A percentile compares a stretch with the other conserved stretches of the same genome.
Conservation (phyloP, 768 basidiomycete species). For the Rhodotorula graminis region DNA sequence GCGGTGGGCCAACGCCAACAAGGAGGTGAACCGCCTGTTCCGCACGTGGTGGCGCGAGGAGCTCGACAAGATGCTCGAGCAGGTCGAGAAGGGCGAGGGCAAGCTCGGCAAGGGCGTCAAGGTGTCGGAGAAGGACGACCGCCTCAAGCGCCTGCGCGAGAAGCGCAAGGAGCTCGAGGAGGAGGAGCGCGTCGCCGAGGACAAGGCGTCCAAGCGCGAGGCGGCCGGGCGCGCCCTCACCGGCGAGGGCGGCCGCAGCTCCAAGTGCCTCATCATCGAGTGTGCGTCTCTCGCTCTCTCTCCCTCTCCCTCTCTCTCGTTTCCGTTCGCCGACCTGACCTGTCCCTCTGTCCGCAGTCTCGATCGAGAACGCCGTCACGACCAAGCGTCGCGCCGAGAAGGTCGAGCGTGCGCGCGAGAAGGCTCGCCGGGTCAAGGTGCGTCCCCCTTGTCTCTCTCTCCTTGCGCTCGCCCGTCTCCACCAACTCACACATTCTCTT, state of each 20-base stretch:
- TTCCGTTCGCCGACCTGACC: neutral
- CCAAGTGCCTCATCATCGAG: conserved; percentile 36
- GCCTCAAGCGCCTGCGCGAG: conserved; percentile 25
- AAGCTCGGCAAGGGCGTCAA: conserved; percentile 32
- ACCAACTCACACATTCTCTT: neutral
- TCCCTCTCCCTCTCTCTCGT: no score
- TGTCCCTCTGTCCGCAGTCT: conserved; percentile 18
- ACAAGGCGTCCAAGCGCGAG: conserved; percentile 34
- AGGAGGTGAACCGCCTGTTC: conserved; percentile 61
- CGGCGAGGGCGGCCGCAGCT: conserved; percentile 33
- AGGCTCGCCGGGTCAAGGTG: conserved; percentile 22
- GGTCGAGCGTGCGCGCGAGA: conserved; percentile 26
- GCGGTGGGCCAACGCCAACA: conserved; percentile 91
- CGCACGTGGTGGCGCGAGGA: conserved; percentile 83
- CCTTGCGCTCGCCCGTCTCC: neutral
- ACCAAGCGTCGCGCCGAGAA: conserved; percentile 39
- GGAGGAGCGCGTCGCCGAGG: conserved; percentile 33
- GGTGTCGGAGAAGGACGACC: conserved; percentile 34
- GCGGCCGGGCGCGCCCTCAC: conserved; percentile 31
- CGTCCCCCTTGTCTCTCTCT: neutral
- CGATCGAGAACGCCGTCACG: conserved; percentile 37
- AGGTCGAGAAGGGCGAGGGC: conserved; percentile 43
- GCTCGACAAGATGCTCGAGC: conserved; percentile 47
- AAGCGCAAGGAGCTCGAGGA: conserved; percentile 37
- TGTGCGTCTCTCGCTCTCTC: conserved; percentile 17